Evolutionary conservation across 495 filamentous ascomycete species (phyloP).

Genomic region (Lentithecium fluviatile): DNA sequence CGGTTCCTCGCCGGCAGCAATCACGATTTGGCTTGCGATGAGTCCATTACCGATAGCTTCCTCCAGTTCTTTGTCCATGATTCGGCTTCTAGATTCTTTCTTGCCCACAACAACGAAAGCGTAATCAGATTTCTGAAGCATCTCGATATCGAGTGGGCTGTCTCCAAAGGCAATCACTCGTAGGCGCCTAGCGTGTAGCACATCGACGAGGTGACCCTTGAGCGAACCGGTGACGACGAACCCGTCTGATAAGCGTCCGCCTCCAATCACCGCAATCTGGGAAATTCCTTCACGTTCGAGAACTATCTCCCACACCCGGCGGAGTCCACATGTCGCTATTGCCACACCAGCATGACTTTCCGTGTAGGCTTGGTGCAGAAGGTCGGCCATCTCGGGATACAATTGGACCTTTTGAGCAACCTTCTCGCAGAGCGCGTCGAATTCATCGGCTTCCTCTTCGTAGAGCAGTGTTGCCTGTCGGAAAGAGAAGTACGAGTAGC

Average conservation of each 20-base stretch:
- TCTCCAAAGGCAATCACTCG: conserved; percentile 64
- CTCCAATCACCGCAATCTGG: conserved; percentile 54
- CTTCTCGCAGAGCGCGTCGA: conserved; percentile 49
- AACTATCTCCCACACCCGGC: conserved; percentile 58
- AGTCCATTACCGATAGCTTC: conserved; percentile 50
- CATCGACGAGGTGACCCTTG: conserved; percentile 53
- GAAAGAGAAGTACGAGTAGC: conserved; percentile 59
- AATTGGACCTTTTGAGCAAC: conserved; percentile 50
- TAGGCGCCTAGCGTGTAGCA: conserved; percentile 42
- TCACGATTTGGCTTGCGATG: conserved; percentile 49
- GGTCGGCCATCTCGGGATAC: conserved; percentile 50
- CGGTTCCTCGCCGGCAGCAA: conserved; percentile 46
- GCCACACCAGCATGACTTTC: conserved; percentile 51
- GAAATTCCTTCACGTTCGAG: conserved; percentile 50
- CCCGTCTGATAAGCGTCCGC: conserved; percentile 52
- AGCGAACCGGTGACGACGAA: conserved; percentile 54
- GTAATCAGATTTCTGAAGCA: conserved; percentile 56
- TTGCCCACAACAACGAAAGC: conserved; percentile 61
- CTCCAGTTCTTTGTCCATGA: conserved; percentile 54
- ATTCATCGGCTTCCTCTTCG: conserved; percentile 51
- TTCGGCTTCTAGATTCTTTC: conserved; percentile 51
- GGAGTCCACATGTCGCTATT: conserved; percentile 59
- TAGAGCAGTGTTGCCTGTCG: conserved; percentile 58
- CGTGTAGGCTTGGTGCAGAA: conserved; percentile 46
- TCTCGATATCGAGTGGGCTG: conserved; percentile 59